phyloP scores from a whole-genome alignment of 805 yeast species.

The Huiozyma naganishii region DNA sequence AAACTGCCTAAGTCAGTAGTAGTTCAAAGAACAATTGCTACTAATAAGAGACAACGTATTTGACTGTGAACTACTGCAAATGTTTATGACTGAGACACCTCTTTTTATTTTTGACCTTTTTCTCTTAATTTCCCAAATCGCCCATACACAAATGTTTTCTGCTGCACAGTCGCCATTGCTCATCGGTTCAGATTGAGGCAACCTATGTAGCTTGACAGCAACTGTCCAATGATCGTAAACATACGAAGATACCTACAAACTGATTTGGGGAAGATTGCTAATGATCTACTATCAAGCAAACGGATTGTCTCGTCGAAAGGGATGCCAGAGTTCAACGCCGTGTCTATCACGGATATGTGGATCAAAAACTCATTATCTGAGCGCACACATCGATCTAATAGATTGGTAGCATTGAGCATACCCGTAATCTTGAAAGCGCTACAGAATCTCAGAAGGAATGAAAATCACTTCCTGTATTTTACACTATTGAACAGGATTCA shows the following conservation, averaged over 20 bases:
- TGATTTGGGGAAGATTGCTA: conserved; percentile 1
- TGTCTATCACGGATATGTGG: neutral
- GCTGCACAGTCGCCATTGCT: no score
- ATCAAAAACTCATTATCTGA: neutral
- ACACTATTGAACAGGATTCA: conserved; percentile 15
- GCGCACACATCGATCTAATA: neutral
- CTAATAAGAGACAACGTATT: neutral
- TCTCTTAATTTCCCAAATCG: no score
- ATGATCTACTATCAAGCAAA: neutral
- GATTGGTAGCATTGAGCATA: neutral
- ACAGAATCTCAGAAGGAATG: conserved; percentile 14
- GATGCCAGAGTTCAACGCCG: neutral
- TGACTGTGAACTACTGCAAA: no score
- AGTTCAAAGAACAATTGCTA: conserved; percentile 5
- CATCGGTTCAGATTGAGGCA: no score
- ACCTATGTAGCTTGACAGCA: no score
- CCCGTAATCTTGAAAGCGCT: conserved; percentile 15
- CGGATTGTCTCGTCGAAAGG: neutral
- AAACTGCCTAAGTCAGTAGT: conserved; percentile 17
- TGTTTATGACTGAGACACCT: no score
- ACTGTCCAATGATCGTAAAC: no score
- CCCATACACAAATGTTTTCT: no score
- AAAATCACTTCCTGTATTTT: conserved; percentile 12
- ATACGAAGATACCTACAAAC: neutral
- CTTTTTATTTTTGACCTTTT: no score